These are phyloP conservation scores for Nymphaea colorata DNA, from an alignment of 164 flowering plant species.

Conservation along the genomic window DNA sequence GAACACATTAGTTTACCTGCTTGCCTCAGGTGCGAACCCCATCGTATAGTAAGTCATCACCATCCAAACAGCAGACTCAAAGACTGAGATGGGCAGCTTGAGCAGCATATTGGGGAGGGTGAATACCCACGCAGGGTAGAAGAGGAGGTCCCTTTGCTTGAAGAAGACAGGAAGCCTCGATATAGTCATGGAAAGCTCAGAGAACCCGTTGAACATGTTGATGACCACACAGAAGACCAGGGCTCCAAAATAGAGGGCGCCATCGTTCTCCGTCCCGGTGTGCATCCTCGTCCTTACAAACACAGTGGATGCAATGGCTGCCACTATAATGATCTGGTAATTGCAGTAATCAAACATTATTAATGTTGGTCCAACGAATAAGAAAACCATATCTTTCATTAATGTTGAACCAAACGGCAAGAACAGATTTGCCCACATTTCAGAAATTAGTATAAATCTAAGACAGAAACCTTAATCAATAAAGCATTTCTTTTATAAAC, in stretches of 20 bases:
- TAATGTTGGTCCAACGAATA: not conserved
- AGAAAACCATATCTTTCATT: too few relatives aligned
- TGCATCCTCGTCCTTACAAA: constrained; percentile 9
- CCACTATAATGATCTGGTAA: constrained; percentile 7
- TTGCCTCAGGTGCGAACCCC: constrained; percentile 88
- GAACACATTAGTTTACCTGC: constrained; percentile 35
- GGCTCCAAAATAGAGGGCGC: constrained; percentile 4
- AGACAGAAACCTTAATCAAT: too few relatives aligned
- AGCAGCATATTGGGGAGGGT: constrained; percentile 69
- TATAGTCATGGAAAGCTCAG: constrained; percentile 70
- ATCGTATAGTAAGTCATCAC: constrained; percentile 57
- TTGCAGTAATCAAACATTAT: not conserved
- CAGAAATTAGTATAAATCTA: too few relatives aligned
- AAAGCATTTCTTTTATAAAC: too few relatives aligned
- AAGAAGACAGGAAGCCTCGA: constrained; percentile 86
- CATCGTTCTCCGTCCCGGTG: not conserved
- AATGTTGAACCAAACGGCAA: too few relatives aligned
- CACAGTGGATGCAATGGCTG: constrained; percentile 4
- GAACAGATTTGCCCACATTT: too few relatives aligned
- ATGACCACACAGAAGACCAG: constrained; percentile 47
- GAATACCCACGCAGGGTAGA: constrained; percentile 85
- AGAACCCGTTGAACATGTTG: constrained; percentile 87
- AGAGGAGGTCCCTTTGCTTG: constrained; percentile 83
- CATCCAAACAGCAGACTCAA: constrained; percentile 69
- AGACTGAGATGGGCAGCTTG: constrained; percentile 52